Evolutionary conservation across 257 asterid species (phyloP).

Genomic region (Primulina tabacum): DNA sequence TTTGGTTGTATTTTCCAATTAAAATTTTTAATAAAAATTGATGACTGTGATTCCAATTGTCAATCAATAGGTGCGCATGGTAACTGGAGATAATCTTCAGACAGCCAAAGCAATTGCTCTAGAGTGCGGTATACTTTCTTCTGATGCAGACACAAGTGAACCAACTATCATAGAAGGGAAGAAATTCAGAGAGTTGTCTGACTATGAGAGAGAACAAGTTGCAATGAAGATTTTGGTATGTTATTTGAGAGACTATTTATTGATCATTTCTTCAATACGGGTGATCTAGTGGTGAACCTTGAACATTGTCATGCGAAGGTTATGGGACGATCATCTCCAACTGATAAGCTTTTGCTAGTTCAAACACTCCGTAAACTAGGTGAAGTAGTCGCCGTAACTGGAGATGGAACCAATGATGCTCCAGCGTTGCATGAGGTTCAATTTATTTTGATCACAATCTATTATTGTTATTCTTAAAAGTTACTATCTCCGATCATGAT

Average conservation of each 20-base stretch:
- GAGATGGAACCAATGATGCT: constrained; percentile 97
- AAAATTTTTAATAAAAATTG: neutral
- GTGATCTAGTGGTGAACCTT: constrained; percentile 4
- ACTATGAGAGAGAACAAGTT: constrained; percentile 63
- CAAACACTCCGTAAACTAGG: constrained; percentile 85
- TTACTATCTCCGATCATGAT: neutral
- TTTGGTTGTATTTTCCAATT: constrained; percentile 5
- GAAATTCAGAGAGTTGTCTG: constrained; percentile 77
- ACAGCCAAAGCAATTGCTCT: constrained; percentile 93
- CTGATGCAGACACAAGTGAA: constrained; percentile 56
- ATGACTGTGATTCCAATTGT: constrained; percentile 18
- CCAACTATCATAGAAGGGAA: constrained; percentile 75
- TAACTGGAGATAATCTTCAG: constrained; percentile 90
- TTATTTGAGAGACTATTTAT: neutral
- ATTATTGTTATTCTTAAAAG: constrained; percentile 8
- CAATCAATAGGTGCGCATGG: constrained; percentile 81
- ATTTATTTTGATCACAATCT: constrained; percentile 16
- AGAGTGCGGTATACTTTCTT: constrained; percentile 84
- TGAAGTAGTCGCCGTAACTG: constrained; percentile 93
- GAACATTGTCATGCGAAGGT: constrained; percentile 44
- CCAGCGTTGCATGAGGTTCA: constrained; percentile 96
- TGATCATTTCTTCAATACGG: neutral
- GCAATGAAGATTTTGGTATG: constrained; percentile 66
- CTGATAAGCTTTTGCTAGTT: constrained; percentile 90
- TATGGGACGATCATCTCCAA: constrained; percentile 95